These are phyloP conservation scores for Purpureocillium takamizusanense DNA, from an alignment of 2,329 filamentous ascomycete species.

Conservation along the genomic window DNA sequence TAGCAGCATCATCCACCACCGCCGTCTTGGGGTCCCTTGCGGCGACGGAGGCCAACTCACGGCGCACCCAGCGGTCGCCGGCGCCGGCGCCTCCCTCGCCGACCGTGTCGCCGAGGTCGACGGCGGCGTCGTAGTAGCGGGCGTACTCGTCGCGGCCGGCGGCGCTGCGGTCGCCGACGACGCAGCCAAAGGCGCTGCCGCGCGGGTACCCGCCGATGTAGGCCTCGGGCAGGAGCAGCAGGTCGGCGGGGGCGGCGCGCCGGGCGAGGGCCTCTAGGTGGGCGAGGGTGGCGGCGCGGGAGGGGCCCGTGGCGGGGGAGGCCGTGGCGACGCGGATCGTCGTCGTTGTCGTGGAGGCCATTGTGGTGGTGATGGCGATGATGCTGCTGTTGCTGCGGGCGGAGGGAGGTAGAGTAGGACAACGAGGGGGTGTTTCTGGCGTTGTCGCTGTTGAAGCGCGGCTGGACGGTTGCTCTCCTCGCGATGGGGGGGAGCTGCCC, in stretches of 20 bases:
- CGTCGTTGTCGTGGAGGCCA: constrained; percentile 13
- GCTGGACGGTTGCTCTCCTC: too few species aligned
- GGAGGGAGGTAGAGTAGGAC: too few species aligned
- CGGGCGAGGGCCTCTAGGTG: constrained; percentile 55
- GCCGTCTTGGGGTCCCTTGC: constrained; percentile 20
- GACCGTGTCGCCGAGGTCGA: constrained; percentile 75
- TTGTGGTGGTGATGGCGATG: too few species aligned
- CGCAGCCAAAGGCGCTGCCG: constrained; percentile 66
- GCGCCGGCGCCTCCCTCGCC: constrained; percentile 50
- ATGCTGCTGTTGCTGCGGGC: too few species aligned
- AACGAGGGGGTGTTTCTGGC: background rate
- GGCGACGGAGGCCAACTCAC: constrained; percentile 32
- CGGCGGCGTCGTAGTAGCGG: constrained; percentile 66
- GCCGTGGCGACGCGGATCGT: constrained; percentile 45
- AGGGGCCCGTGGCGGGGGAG: constrained; percentile 42
- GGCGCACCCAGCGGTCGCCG: constrained; percentile 62
- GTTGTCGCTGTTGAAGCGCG: background rate
- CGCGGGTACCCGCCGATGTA: constrained; percentile 89
- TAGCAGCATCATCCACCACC: too few species aligned
- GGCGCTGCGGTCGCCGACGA: constrained; percentile 58
- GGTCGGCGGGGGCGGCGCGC: constrained; percentile 54
- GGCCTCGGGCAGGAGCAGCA: constrained; percentile 85
- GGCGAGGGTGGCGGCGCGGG: constrained; percentile 50
- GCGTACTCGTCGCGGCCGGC: constrained; percentile 75
- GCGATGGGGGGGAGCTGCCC: too few species aligned